phyloP scores from a whole-genome alignment of 176 grass and related monocot species.

The Zea mays region DNA sequence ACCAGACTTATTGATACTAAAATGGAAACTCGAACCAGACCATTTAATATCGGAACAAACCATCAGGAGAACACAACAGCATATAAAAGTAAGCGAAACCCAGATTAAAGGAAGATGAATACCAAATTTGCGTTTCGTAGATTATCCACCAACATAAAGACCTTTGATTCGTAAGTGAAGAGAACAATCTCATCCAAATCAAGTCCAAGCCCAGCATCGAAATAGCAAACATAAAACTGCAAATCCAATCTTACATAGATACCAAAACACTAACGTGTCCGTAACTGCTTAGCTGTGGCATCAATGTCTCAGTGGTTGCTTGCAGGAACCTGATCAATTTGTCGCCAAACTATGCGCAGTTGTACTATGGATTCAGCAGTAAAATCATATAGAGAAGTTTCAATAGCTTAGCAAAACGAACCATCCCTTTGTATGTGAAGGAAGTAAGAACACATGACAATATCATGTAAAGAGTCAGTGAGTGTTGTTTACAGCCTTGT shows the following conservation, averaged over 20 bases:
- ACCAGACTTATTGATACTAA: no score
- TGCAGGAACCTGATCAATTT: not conserved
- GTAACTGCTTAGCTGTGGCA: not conserved
- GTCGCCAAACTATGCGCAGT: not conserved
- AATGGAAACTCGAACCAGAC: no score
- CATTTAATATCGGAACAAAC: not conserved
- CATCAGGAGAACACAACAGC: not conserved
- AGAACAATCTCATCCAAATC: not conserved
- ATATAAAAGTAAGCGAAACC: not conserved
- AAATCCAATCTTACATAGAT: not conserved
- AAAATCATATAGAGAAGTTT: not conserved
- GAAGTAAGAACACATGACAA: conserved; percentile 3
- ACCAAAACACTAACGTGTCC: no score
- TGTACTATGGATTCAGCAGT: not conserved
- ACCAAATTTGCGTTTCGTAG: not conserved
- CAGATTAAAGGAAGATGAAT: not conserved
- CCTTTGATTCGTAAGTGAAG: not conserved
- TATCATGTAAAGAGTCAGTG: not conserved
- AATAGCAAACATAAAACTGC: not conserved
- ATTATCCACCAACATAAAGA: not conserved
- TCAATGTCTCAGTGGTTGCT: not conserved
- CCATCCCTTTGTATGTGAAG: not conserved
- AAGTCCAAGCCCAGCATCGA: not conserved
- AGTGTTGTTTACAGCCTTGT: not conserved
- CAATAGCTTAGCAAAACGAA: not conserved